These are phyloP conservation scores for Xylaria grammica DNA, from an alignment of 495 filamentous ascomycete genomes.

Conservation along the genomic window DNA sequence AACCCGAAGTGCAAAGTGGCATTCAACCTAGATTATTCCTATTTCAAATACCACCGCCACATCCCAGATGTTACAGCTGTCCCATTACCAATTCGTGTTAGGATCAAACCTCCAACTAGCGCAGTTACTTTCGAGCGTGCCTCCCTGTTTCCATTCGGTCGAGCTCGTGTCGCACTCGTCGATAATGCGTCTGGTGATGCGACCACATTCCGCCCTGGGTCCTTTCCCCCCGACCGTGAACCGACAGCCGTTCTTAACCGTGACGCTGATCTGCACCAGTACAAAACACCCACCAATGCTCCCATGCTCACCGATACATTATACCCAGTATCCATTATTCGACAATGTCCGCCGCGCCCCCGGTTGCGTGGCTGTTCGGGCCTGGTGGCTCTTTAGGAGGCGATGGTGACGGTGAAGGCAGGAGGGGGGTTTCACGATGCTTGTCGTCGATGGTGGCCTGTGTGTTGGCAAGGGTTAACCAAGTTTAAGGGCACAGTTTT, in stretches of 20 bases:
- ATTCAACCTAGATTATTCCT: no score
- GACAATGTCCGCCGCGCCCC: background rate
- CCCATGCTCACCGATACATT: background rate
- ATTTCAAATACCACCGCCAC: no score
- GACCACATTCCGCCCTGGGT: background rate
- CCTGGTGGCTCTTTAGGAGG: background rate
- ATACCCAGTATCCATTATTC: background rate
- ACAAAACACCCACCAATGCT: background rate
- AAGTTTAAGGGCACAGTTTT: background rate
- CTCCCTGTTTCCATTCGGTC: slow-evolving; percentile 1
- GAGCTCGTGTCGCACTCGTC: background rate
- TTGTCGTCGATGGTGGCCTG: background rate
- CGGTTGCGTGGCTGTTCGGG: background rate
- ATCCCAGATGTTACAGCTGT: no score
- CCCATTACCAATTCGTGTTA: background rate
- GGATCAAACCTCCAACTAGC: background rate
- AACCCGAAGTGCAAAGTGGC: no score
- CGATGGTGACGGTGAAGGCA: background rate
- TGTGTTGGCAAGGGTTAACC: background rate
- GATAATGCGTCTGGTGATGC: background rate
- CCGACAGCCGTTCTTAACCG: slow-evolving; percentile 3
- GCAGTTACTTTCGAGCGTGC: background rate
- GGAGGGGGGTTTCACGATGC: background rate
- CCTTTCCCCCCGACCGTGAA: background rate
- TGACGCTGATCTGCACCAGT: background rate